A percentile compares a stretch with the other conserved stretches of the same genome.
These are phyloP conservation scores for Piloderma croceum DNA, from an alignment of 768 basidiomycete genomes.

Conservation along the genomic window DNA sequence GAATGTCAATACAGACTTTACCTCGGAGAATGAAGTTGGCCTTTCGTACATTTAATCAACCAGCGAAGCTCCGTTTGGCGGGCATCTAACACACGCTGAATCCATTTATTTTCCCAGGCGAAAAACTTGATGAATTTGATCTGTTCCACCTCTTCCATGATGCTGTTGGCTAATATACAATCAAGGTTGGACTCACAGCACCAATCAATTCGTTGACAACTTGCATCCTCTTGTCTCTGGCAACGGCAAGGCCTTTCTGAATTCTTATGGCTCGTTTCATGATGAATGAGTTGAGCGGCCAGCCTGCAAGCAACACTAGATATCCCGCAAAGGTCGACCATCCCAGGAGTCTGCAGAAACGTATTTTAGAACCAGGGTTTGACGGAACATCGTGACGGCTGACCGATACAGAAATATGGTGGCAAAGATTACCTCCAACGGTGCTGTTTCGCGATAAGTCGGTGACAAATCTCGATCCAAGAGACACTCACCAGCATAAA, in stretches of 20 bases:
- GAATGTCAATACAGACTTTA: not conserved
- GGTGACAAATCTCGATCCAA: constrained; percentile 5
- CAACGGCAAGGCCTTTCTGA: constrained; percentile 25
- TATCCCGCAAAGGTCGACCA: constrained; percentile 43
- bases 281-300: constrained; percentile 36
- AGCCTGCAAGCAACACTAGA: constrained; percentile 32
- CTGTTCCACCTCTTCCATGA: not conserved
- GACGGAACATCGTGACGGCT: not conserved
- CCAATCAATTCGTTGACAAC: constrained; percentile 41
- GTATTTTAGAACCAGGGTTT: not conserved
- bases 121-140: constrained; percentile 39
- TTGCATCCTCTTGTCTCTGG: constrained; percentile 39
- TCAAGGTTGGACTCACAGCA: constrained; percentile 16
- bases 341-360: constrained; percentile 34
- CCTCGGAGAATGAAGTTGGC: too few relatives aligned
- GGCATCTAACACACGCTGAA: constrained; percentile 27
- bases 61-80: constrained; percentile 2
- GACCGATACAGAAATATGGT: constrained; percentile 7
- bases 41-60: too few relatives aligned
- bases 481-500: constrained; percentile 52
- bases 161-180: too few relatives aligned
- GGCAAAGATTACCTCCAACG: not conserved
- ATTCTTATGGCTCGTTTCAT: constrained; percentile 34
- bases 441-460: not conserved
- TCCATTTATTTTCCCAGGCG: constrained; percentile 41